Evolutionary conservation across 768 basidiomycete genomes (phyloP).

Genomic region (Dacryopinax spathularia): DNA sequence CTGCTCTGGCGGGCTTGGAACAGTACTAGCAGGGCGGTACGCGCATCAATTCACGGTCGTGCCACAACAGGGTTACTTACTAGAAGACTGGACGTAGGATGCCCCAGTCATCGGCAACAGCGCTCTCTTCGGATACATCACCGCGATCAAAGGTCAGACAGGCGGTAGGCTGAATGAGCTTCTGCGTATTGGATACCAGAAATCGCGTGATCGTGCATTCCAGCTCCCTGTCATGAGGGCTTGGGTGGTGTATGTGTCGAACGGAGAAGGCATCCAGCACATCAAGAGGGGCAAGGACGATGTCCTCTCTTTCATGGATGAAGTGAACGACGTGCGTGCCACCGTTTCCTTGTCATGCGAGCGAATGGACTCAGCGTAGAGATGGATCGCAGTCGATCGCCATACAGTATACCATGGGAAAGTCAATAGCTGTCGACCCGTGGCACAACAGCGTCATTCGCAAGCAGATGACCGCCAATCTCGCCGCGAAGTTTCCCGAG

Average conservation of each 20-base stretch:
- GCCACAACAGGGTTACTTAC: too few relatives aligned
- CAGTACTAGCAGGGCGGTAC: too few relatives aligned
- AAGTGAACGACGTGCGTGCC: constrained; percentile 24
- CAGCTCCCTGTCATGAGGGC: neutral
- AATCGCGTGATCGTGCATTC: neutral
- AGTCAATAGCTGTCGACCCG: neutral
- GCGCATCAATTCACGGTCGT: too few relatives aligned
- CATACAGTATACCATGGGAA: neutral
- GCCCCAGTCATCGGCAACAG: neutral
- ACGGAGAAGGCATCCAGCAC: constrained; percentile 32
- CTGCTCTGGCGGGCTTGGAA: too few relatives aligned
- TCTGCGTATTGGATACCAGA: neutral
- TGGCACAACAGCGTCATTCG: neutral
- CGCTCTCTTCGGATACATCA: neutral
- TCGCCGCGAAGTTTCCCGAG: constrained; percentile 2
- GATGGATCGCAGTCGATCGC: neutral
- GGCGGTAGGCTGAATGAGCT: neutral
- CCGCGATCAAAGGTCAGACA: neutral
- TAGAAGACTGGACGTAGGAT: too few relatives aligned
- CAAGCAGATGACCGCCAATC: neutral
- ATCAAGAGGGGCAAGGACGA: constrained; percentile 32
- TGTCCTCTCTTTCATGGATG: constrained; percentile 25
- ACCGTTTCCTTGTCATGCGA: neutral
- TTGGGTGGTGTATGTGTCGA: neutral
- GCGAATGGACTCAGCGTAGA: neutral